Conservation (phyloP, 2,329 filamentous ascomycete species). For the Penicillium concentricum region DNA sequence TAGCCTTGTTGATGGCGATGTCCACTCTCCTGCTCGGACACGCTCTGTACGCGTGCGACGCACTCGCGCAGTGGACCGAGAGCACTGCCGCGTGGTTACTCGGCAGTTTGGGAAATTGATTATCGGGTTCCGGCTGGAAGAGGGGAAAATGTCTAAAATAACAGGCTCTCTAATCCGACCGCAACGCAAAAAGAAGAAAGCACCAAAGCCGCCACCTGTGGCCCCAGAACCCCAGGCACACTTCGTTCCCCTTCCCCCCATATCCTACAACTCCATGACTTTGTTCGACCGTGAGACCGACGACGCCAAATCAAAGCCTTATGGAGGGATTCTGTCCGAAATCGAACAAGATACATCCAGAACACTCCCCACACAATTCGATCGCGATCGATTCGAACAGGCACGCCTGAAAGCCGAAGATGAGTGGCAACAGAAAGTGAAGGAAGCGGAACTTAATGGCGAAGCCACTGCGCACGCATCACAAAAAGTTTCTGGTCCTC, state of each 20-base stretch:
- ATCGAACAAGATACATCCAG: constrained; percentile 86
- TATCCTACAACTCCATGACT: constrained; percentile 75
- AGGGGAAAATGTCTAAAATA: constrained; percentile 60
- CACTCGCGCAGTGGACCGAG: constrained; percentile 46
- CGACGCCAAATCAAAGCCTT: constrained; percentile 87
- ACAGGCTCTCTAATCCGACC: constrained; percentile 60
- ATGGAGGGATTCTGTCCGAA: constrained; percentile 88
- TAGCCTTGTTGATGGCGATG: constrained; percentile 7
- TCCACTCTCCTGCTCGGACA: constrained; percentile 37
- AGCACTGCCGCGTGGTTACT: constrained; percentile 41
- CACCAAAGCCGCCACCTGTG: constrained; percentile 42
- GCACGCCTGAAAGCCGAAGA: constrained; percentile 89
- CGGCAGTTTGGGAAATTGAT: constrained; percentile 51
- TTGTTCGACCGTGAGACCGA: constrained; percentile 88
- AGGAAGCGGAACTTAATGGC: constrained; percentile 62
- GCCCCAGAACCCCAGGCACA: constrained; percentile 52
- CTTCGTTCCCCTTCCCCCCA: constrained; percentile 60
- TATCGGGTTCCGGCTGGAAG: constrained; percentile 59
- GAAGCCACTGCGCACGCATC: constrained; percentile 63
- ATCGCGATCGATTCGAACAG: constrained; percentile 83
- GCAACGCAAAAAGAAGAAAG: constrained; percentile 51
- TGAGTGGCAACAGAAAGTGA: constrained; percentile 73
- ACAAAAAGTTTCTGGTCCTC: constrained; percentile 76
- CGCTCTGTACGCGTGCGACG: constrained; percentile 63
- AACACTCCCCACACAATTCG: constrained; percentile 75